Percentiles rank a stretch among this genome's conserved stretches.
These are phyloP conservation scores for Pouteria campechiana DNA, from an alignment of 179 eudicot species.

Conservation along the genomic window DNA sequence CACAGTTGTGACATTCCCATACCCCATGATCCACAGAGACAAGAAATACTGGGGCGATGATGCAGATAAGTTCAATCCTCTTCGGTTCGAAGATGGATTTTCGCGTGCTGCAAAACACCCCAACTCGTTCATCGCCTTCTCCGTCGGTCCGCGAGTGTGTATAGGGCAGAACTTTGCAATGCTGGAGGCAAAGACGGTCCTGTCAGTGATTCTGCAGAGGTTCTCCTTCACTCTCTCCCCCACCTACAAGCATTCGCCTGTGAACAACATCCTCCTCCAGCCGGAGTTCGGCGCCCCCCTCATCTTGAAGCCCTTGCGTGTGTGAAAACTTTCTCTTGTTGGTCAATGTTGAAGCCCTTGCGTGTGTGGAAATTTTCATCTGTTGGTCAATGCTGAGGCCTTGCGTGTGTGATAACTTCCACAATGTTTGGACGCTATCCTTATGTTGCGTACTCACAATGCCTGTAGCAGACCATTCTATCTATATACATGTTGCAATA, in stretches of 20 bases:
- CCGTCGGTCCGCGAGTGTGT: slow-evolving; percentile 38
- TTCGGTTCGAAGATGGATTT: slow-evolving; percentile 22
- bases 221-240: slow-evolving; percentile 39
- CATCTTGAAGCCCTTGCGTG: slow-evolving; percentile 18
- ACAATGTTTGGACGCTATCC: too few relatives aligned
- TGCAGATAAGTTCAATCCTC: slow-evolving; percentile 48
- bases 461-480: too few relatives aligned
- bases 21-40: slow-evolving; percentile 50
- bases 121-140: slow-evolving; percentile 42
- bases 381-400: slow-evolving; percentile 23
- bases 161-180: slow-evolving; percentile 41
- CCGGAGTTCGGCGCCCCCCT: slow-evolving; percentile 62
- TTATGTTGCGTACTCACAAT: too few relatives aligned
- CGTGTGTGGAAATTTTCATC: too few relatives aligned
- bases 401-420: too few relatives aligned
- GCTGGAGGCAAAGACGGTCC: slow-evolving; percentile 35
- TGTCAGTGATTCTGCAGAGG: slow-evolving; percentile 32
- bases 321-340: too few relatives aligned
- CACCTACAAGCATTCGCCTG: slow-evolving; percentile 54
- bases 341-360: slow-evolving; percentile 18
- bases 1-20: slow-evolving; percentile 37
- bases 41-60: slow-evolving; percentile 52
- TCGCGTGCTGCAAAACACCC: slow-evolving; percentile 21
- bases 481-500: too few relatives aligned
- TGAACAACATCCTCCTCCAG: slow-evolving; percentile 34